phyloP scores from a whole-genome alignment of 495 filamentous ascomycete genomes.

The Penicillium bovifimosum region DNA sequence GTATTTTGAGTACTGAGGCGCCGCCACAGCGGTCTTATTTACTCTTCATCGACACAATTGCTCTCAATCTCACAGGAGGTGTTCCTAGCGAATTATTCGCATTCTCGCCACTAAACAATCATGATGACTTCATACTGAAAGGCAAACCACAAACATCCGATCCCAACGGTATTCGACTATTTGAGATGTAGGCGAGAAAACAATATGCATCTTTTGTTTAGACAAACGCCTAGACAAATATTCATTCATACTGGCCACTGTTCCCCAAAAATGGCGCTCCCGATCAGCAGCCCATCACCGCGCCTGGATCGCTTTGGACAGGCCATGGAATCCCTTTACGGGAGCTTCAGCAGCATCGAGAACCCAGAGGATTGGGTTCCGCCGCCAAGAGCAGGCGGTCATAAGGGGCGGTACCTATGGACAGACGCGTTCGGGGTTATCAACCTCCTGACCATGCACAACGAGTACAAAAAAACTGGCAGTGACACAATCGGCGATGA shows the following conservation, averaged over 20 bases:
- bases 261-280: slow-evolving; percentile 20
- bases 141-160: slow-evolving; percentile 3
- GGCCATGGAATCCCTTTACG: slow-evolving; percentile 40
- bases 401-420: slow-evolving; percentile 63
- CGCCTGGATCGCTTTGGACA: slow-evolving; percentile 32
- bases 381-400: slow-evolving; percentile 51
- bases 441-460: slow-evolving; percentile 58
- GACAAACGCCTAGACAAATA: not conserved
- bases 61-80: not conserved
- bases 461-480: slow-evolving; percentile 24
- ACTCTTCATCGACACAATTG: not conserved
- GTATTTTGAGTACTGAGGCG: not conserved
- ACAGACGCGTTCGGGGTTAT: slow-evolving; percentile 65
- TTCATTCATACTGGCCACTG: not conserved
- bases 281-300: slow-evolving; percentile 23
- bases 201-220: slow-evolving; percentile 5
- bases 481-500: slow-evolving; percentile 1
- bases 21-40: not conserved
- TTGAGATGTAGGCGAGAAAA: not conserved
- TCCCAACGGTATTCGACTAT: not conserved
- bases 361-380: slow-evolving; percentile 36
- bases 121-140: slow-evolving; percentile 29
- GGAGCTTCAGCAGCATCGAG: slow-evolving; percentile 27
- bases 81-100: slow-evolving; percentile 15
- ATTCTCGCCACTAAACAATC: slow-evolving; percentile 19